Conservation (phyloP, 2,329 filamentous ascomycete species). For the Curvularia sp. region DNA sequence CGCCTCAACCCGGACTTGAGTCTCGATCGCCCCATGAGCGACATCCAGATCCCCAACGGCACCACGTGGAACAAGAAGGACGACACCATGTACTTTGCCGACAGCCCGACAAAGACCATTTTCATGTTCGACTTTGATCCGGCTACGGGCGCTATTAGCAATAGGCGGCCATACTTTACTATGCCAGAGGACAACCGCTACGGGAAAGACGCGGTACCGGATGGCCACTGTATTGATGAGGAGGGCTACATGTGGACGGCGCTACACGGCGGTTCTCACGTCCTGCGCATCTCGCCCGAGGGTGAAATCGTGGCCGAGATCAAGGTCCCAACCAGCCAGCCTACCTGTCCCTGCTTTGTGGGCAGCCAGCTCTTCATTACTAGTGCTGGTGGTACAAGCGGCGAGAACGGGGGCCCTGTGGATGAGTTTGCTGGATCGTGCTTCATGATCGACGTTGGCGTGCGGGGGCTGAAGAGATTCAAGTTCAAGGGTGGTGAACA, state of each 20-base stretch:
- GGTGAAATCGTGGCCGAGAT: conserved; percentile 78
- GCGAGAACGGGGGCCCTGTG: conserved; percentile 66
- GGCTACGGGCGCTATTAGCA: conserved; percentile 68
- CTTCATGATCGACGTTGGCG: conserved; percentile 79
- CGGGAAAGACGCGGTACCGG: conserved; percentile 65
- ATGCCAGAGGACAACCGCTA: conserved; percentile 63
- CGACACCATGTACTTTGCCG: conserved; percentile 81
- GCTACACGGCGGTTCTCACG: conserved; percentile 77
- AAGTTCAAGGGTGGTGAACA: conserved; percentile 44
- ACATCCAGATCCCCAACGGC: conserved; percentile 81
- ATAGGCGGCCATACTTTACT: conserved; percentile 75
- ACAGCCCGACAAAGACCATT: conserved; percentile 75
- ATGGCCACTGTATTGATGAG: conserved; percentile 83
- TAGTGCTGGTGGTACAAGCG: conserved; percentile 61
- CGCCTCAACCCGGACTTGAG: conserved; percentile 70
- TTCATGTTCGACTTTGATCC: conserved; percentile 76
- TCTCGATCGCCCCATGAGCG: conserved; percentile 65
- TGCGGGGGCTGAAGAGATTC: conserved; percentile 60
- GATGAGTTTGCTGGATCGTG: conserved; percentile 72
- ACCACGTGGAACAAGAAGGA: conserved; percentile 79
- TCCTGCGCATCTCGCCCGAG: conserved; percentile 74
- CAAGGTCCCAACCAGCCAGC: conserved; percentile 75
- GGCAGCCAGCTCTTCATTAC: conserved; percentile 80
- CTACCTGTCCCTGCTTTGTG: conserved; percentile 82
- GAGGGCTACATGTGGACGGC: conserved; percentile 90